phyloP scores from a whole-genome alignment of 768 basidiomycete genomes.

The Termitomyces sp. region DNA sequence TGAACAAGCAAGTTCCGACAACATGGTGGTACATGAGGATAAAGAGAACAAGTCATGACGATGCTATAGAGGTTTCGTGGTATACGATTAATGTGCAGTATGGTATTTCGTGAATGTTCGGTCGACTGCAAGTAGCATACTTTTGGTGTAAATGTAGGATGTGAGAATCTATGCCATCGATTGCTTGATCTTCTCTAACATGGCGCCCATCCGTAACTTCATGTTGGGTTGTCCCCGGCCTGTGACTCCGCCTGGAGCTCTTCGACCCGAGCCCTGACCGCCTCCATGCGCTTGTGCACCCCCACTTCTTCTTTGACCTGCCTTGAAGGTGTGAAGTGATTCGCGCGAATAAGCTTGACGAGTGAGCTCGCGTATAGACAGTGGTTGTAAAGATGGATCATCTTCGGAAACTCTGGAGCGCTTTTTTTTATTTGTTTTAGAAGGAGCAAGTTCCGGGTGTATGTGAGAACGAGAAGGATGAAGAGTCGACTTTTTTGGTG shows the following conservation, averaged over 20 bases:
- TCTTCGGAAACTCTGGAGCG: slow-evolving; percentile 13
- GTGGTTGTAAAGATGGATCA: slow-evolving; percentile 12
- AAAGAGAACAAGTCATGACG: slow-evolving; percentile 37
- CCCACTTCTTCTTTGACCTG: slow-evolving; percentile 33
- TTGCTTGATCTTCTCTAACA: slow-evolving; percentile 83
- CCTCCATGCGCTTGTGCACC: slow-evolving; percentile 14
- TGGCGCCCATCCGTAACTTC: slow-evolving; percentile 81
- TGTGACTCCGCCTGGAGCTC: slow-evolving; percentile 24
- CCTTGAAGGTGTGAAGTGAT: slow-evolving; percentile 54
- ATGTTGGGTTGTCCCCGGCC: slow-evolving; percentile 57
- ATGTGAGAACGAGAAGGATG: slow-evolving; percentile 24
- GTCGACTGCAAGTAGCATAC: slow-evolving; percentile 7
- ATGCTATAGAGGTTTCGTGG: slow-evolving; percentile 9
- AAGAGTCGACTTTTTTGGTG: slow-evolving; percentile 10
- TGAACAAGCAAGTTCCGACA: slow-evolving; percentile 27
- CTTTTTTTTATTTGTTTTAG: slow-evolving; percentile 15
- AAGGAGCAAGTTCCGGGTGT: slow-evolving; percentile 19
- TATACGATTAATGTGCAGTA: slow-evolving; percentile 5
- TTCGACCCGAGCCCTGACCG: slow-evolving; percentile 16
- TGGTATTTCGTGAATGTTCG: not conserved
- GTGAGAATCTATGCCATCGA: slow-evolving; percentile 31
- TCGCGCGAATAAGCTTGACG: slow-evolving; percentile 57
- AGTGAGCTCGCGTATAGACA: slow-evolving; percentile 54
- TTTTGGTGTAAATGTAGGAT: slow-evolving; percentile 3
- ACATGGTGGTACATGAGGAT: slow-evolving; percentile 52